phyloP scores from a whole-genome alignment of 768 basidiomycete species.

The Russula olivacea region DNA sequence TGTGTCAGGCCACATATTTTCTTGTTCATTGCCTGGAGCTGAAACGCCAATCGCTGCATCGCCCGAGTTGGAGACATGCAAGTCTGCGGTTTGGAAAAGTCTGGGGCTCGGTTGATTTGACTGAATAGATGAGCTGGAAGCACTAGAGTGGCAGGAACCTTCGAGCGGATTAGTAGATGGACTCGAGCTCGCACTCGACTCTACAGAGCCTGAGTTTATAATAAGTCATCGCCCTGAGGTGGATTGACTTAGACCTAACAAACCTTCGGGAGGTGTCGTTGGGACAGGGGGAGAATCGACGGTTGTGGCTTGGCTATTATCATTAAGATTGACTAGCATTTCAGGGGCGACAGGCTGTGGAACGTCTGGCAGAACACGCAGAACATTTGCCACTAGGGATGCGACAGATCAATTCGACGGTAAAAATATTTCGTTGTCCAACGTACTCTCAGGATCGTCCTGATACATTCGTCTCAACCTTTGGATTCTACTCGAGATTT shows the following conservation, averaged over 20 bases:
- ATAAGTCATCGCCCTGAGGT: not conserved
- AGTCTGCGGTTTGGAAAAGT: slow-evolving; percentile 15
- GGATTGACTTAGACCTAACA: not conserved
- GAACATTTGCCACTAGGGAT: slow-evolving; percentile 10
- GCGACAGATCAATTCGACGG: not conserved
- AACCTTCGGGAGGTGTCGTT: slow-evolving; percentile 21
- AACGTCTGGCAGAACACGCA: slow-evolving; percentile 16
- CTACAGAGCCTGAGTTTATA: slow-evolving; percentile 4
- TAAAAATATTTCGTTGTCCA: not conserved
- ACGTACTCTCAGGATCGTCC: slow-evolving; percentile 33
- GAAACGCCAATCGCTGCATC: not conserved
- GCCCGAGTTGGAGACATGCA: slow-evolving; percentile 1
- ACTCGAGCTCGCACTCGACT: slow-evolving; percentile 17
- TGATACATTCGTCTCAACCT: slow-evolving; percentile 34
- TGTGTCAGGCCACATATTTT: slow-evolving; percentile 8
- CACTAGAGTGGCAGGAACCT: slow-evolving; percentile 1
- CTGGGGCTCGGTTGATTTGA: slow-evolving; percentile 1
- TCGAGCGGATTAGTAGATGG: slow-evolving; percentile 8
- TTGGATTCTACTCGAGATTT: slow-evolving; percentile 39
- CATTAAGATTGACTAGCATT: slow-evolving; percentile 8
- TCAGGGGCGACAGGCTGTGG: slow-evolving; percentile 3
- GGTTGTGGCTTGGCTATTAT: not conserved
- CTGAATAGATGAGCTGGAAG: slow-evolving; percentile 13
- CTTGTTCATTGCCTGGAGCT: slow-evolving; percentile 8
- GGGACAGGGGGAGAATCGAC: not conserved